Conservation (phyloP, 2,329 filamentous ascomycete species). For the Penicillium verrucosum region DNA sequence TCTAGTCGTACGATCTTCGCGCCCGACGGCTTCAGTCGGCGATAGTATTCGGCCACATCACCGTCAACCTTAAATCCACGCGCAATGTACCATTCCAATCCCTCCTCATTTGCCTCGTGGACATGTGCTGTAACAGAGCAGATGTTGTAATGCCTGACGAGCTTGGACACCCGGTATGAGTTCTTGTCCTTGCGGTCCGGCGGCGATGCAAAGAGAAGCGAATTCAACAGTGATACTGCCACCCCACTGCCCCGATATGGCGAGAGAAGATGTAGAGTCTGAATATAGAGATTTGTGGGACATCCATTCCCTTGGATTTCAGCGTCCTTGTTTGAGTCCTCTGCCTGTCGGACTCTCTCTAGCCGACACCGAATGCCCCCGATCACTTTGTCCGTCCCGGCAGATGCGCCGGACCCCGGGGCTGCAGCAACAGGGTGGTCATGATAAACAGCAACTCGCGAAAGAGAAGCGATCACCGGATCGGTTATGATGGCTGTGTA, state of each 20-base stretch:
- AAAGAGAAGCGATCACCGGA: constrained; percentile 50
- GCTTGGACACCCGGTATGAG: constrained; percentile 28
- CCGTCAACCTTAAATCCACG: constrained; percentile 54
- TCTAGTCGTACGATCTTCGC: constrained; percentile 51
- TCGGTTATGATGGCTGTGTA: constrained; percentile 60
- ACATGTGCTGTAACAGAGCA: constrained; percentile 59
- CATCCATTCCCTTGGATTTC: constrained; percentile 9
- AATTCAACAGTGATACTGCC: constrained; percentile 53
- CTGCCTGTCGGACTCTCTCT: constrained; percentile 33
- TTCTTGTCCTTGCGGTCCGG: constrained; percentile 6
- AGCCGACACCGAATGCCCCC: constrained; percentile 50
- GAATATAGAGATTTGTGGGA: constrained; percentile 56
- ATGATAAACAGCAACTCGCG: constrained; percentile 59
- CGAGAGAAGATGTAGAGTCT: constrained; percentile 58
- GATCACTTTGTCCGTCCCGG: constrained; percentile 44
- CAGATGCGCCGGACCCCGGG: constrained; percentile 16
- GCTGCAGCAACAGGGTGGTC: constrained; percentile 40
- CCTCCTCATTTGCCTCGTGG: constrained; percentile 61
- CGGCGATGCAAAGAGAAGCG: constrained; percentile 32
- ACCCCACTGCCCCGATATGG: constrained; percentile 59
- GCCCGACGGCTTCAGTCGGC: constrained; percentile 54
- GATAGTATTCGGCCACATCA: constrained; percentile 57
- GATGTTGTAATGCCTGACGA: constrained; percentile 50
- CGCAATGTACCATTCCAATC: constrained; percentile 58
- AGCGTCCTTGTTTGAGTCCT: constrained; percentile 1